phyloP scores from a whole-genome alignment of 2,329 filamentous ascomycete species.

The Apiospora marii region DNA sequence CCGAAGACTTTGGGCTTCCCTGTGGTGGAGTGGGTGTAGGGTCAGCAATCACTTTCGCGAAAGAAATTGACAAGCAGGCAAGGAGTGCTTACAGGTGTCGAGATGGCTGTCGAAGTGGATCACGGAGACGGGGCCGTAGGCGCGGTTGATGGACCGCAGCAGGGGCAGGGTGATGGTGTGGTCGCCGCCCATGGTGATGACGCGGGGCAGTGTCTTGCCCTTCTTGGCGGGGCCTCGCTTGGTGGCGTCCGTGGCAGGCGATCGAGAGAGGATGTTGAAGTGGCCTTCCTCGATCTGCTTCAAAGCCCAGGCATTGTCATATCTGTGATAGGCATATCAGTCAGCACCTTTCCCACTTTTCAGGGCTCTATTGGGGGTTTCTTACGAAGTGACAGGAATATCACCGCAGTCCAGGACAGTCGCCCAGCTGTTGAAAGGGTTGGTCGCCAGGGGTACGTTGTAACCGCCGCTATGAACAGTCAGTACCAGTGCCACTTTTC shows the following conservation, averaged over 20 bases:
- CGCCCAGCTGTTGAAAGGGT: conserved; percentile 84
- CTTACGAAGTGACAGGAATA: conserved; percentile 83
- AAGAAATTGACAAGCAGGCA: too few relatives aligned
- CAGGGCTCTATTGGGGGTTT: too few relatives aligned
- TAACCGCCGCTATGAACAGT: conserved; percentile 73
- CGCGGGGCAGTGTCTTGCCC: conserved; percentile 78
- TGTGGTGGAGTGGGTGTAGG: too few relatives aligned
- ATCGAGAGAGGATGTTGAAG: conserved; percentile 74
- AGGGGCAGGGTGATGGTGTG: conserved; percentile 69
- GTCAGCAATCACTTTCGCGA: too few relatives aligned
- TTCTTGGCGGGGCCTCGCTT: conserved; percentile 71
- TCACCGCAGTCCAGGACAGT: conserved; percentile 85
- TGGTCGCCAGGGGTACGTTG: conserved; percentile 81
- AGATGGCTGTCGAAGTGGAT: conserved; percentile 71
- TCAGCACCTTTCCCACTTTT: not conserved
- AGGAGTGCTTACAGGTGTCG: conserved; percentile 60
- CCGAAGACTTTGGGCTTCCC: conserved; percentile 87
- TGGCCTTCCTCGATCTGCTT: conserved; percentile 88
- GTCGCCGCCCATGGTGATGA: conserved; percentile 78
- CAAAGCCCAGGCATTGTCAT: conserved; percentile 83
- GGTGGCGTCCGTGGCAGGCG: conserved; percentile 72
- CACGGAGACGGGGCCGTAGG: conserved; percentile 67
- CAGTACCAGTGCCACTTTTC: conserved; percentile 34
- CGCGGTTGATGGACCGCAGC: conserved; percentile 65
- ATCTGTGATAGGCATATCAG: conserved; percentile 54